These are phyloP conservation scores for Penicillium verhagenii DNA, from an alignment of 495 filamentous ascomycete genomes.

Conservation along the genomic window DNA sequence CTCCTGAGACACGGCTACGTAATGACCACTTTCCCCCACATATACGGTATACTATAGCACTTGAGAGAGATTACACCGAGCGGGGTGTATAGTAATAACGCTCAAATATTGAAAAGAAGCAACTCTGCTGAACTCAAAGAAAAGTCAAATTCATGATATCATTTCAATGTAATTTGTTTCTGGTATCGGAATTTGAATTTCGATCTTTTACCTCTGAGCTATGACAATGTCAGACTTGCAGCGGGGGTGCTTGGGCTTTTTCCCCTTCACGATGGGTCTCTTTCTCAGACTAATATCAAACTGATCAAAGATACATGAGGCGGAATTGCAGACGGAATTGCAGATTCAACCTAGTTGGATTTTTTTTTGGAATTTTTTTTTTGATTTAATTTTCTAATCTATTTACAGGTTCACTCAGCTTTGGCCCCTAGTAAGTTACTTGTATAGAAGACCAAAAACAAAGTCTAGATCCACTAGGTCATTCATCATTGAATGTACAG, in stretches of 20 bases:
- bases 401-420: too few relatives aligned
- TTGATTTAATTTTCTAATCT: too few relatives aligned
- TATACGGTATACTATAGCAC: conserved; percentile 1
- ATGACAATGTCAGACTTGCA: not conserved
- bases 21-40: conserved; percentile 8
- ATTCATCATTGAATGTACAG: too few relatives aligned
- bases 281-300: not conserved
- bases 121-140: not conserved
- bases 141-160: not conserved
- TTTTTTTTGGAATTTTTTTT: not conserved
- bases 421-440: too few relatives aligned
- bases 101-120: too few relatives aligned
- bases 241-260: not conserved
- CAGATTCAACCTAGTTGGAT: not conserved
- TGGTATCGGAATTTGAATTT: not conserved
- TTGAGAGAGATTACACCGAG: not conserved
- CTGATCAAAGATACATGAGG: not conserved
- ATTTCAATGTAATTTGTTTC: not conserved
- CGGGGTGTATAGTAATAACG: not conserved
- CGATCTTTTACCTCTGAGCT: not conserved
- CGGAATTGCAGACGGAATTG: not conserved
- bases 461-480: not conserved
- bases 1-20: conserved; percentile 13
- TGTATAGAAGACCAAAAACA: not conserved
- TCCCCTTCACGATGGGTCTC: not conserved